Conservation (phyloP, 768 basidiomycete species). For the Boletus speciosus region DNA sequence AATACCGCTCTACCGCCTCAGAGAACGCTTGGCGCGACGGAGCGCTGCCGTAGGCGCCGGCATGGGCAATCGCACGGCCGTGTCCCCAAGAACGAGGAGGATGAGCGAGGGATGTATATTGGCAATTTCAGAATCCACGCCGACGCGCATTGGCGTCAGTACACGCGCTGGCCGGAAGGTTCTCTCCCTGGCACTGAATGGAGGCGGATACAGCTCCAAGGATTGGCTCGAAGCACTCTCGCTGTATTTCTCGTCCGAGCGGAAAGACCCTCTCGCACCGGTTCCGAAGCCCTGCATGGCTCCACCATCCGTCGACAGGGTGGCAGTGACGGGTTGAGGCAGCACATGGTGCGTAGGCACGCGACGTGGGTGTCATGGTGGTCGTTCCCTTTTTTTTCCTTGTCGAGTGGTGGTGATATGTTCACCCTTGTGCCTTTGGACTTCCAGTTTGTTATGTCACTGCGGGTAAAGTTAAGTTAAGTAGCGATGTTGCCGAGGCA, state of each 20-base stretch:
- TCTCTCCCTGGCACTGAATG: conserved; percentile 10
- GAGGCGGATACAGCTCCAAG: not conserved
- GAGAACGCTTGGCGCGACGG: conserved; percentile 7
- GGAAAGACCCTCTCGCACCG: not conserved
- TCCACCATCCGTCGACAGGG: not conserved
- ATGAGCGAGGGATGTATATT: conserved; percentile 22
- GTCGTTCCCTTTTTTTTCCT: not conserved
- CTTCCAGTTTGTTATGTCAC: not conserved
- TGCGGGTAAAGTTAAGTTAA: not conserved
- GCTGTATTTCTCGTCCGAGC: conserved; percentile 3
- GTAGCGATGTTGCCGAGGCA: not conserved
- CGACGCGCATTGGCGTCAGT: conserved; percentile 13
- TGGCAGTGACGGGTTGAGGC: not conserved
- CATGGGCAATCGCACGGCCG: not conserved
- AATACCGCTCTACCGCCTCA: conserved; percentile 13
- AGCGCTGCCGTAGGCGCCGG: not conserved
- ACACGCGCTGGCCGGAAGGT: not conserved
- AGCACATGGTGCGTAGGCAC: not conserved
- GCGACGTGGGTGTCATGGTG: not conserved
- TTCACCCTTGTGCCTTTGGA: not conserved
- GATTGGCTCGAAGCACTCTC: conserved; percentile 23
- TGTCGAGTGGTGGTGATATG: not conserved
- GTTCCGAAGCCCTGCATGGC: too few species aligned
- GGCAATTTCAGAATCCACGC: conserved; percentile 12
- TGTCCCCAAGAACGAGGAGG: conserved; percentile 5